Evolutionary conservation across 2,329 filamentous ascomycete genomes (phyloP), one percentile per base, ranked within the genome.

Genomic region (Clarireedia monteithiana): DNA sequence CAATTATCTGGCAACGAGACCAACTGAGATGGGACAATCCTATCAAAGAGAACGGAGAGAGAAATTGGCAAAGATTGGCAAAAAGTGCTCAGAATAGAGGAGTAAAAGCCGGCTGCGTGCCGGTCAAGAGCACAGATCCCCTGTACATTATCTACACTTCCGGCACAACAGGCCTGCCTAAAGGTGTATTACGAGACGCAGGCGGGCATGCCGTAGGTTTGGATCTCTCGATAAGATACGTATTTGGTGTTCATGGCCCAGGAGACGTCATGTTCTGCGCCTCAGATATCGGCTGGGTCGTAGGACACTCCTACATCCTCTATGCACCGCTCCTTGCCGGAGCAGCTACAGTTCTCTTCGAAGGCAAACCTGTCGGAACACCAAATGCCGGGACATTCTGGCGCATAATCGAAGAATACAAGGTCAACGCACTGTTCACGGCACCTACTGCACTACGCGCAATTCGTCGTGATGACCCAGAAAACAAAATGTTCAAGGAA

Each of bases 91-190:
- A 74, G 46, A 81, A 81, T 44, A 77, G 89, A 58, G 83, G 83
- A 0, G 64, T 91, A 38, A 85, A 79, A 66, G 88, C 88, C 0
- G 84, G 78, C 6, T 86, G 88, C 56, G 90, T 95, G 12, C 83
- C 91, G 0, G 84, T 96, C 2, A 83, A 80, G 60, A 89, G 88
- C 52, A 84, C 80, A 6, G 90, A 96, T 63, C 82, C 82, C 1
- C 73, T 95, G n/a, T 96, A 96, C 70, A 88, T 95, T 63, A 95
- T 95, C 57, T 92, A 95, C 68, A 95, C 90, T 0, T 89, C 85
- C 50, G 84, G 89, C 12, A 95, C 90, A 0, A 95, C 89, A 0
- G 89, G 89, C 1, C 70, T 84, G 6, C 90, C 90, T 0, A 95
- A 95, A 71, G 90, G 90, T 0, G 89, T 95, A 0, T 70, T 94